Percentiles rank a stretch among this genome's conserved stretches.
phyloP scores from a whole-genome alignment of 2,329 filamentous ascomycete genomes.

The Colletotrichum destructivum region DNA sequence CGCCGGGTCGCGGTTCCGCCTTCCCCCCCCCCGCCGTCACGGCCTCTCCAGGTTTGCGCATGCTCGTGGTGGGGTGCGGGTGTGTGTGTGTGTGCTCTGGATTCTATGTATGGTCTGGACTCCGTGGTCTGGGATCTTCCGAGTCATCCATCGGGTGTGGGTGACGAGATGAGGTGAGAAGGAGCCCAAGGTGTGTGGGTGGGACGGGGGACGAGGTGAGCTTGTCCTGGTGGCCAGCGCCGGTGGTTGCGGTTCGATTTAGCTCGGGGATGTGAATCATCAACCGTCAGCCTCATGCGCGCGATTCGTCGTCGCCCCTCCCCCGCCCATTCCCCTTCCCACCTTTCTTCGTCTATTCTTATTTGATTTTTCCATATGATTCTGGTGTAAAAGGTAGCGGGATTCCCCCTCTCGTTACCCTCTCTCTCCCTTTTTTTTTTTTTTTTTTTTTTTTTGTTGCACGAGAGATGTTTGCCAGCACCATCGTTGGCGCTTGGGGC shows the following conservation, averaged over 20 bases:
- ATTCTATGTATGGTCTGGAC: too few species aligned
- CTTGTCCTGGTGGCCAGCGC: neutral
- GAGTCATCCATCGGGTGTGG: too few species aligned
- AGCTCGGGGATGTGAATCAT: conserved; percentile 1
- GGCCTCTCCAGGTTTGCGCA: too few species aligned
- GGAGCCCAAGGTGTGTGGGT: neutral
- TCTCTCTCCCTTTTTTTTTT: too few species aligned
- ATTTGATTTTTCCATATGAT: neutral
- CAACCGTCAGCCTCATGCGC: neutral
- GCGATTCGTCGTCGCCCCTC: neutral
- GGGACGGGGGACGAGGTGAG: neutral
- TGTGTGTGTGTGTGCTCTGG: too few species aligned
- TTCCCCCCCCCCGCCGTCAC: too few species aligned
- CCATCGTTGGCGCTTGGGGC: neutral
- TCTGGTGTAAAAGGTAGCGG: too few species aligned
- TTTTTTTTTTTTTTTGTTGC: too few species aligned
- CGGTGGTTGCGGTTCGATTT: conserved; percentile 9
- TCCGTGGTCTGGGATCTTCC: too few species aligned
- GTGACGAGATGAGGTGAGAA: neutral
- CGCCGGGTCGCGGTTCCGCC: neutral
- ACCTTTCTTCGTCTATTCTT: neutral
- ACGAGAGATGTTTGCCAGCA: neutral
- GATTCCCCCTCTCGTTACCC: neutral
- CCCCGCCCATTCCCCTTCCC: neutral
- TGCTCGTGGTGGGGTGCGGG: too few species aligned